Evolutionary conservation across 2,329 filamentous ascomycete species (phyloP).

Genomic region (Ophiocordyceps sinensis): DNA sequence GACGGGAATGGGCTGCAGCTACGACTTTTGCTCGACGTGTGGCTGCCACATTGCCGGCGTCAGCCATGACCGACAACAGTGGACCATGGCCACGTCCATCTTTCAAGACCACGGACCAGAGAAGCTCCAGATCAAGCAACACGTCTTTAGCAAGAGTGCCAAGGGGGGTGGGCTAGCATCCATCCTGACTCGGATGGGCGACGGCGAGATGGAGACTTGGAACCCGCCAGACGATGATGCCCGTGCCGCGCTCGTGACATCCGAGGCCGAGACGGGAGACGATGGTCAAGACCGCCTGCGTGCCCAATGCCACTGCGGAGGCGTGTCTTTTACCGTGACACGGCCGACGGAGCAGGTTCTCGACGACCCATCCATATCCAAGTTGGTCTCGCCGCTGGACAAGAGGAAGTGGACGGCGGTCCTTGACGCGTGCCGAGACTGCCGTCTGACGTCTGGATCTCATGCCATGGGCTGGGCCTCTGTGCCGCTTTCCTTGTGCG

Average conservation of each 20-base stretch:
- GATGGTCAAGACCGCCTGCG: constrained; percentile 24
- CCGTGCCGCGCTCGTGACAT: constrained; percentile 11
- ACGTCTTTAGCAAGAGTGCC: constrained; percentile 21
- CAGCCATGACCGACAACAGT: constrained; percentile 16
- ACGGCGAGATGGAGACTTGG: constrained; percentile 15
- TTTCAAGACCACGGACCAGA: constrained; percentile 21
- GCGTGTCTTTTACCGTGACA: constrained; percentile 29
- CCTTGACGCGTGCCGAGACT: constrained; percentile 29
- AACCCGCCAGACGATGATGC: constrained; percentile 19
- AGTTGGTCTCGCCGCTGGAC: constrained; percentile 21
- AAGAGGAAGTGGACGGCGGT: constrained; percentile 26
- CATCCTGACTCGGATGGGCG: constrained; percentile 18
- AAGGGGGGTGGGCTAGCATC: constrained; percentile 21
- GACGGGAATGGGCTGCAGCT: constrained; percentile 13
- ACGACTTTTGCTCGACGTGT: constrained; percentile 30
- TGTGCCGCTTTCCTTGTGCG: constrained; percentile 20
- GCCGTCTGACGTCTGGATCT: constrained; percentile 25
- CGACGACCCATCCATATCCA: constrained; percentile 14
- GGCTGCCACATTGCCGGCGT: constrained; percentile 28
- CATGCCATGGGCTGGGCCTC: constrained; percentile 28
- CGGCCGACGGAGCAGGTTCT: constrained; percentile 20
- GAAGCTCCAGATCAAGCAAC: constrained; percentile 19
- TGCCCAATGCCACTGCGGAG: constrained; percentile 30
- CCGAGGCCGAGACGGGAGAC: constrained; percentile 15
- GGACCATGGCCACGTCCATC: constrained; percentile 24